A percentile compares a stretch with the other conserved stretches of the same genome.
Evolutionary conservation across 257 asterid species (phyloP).

Genomic region (Catharanthus roseus): DNA sequence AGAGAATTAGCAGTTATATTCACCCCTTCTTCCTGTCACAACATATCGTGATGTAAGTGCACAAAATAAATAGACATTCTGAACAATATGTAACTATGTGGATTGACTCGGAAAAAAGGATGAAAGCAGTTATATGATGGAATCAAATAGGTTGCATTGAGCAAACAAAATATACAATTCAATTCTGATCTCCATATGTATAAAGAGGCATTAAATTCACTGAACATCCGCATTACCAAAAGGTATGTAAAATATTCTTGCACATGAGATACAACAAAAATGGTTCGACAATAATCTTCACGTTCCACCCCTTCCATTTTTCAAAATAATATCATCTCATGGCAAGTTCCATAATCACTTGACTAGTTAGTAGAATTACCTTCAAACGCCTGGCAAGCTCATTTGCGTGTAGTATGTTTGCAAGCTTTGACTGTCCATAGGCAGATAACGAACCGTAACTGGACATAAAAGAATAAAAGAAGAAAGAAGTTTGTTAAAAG

Average conservation of each 20-base stretch:
- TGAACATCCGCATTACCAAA: not conserved
- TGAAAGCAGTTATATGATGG: not conserved
- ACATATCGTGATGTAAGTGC: not conserved
- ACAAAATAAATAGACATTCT: not conserved
- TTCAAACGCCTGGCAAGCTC: slow-evolving; percentile 53
- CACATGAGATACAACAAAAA: not conserved
- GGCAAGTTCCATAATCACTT: not conserved
- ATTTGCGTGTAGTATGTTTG: slow-evolving; percentile 63
- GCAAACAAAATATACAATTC: not conserved
- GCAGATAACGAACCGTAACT: slow-evolving; percentile 46
- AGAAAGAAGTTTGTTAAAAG: not conserved
- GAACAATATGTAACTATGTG: not conserved
- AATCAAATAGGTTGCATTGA: not conserved
- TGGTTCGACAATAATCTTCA: not conserved
- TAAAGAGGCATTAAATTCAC: not conserved
- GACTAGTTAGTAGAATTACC: slow-evolving; percentile 25
- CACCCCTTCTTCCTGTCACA: slow-evolving; percentile 70
- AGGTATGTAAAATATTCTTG: not conserved
- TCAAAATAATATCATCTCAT: not conserved
- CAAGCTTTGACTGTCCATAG: slow-evolving; percentile 72
- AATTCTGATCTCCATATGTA: no score
- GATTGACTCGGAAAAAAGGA: not conserved
- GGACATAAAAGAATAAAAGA: slow-evolving; percentile 1
- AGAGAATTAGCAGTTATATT: slow-evolving; percentile 72
- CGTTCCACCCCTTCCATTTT: not conserved